A percentile compares a stretch with the other conserved stretches of the same genome.
phyloP scores from a whole-genome alignment of 1,284 basidiomycete genomes.

The Trametes versicolor region DNA sequence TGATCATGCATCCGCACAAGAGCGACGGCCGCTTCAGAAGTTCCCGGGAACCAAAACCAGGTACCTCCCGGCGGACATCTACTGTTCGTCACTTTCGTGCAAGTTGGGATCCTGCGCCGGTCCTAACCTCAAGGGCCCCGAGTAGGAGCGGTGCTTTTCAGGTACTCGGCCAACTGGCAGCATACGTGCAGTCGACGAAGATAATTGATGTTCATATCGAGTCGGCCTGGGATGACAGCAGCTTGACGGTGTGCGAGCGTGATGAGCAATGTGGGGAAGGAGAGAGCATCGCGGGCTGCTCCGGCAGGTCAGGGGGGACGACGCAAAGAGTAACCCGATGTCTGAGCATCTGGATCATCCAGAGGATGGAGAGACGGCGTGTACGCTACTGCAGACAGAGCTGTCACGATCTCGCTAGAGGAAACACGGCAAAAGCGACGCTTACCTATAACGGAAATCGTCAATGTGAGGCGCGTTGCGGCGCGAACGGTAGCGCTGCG shows the following conservation, averaged over 20 bases:
- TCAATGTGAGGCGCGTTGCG: constrained; percentile 78
- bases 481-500: constrained; percentile 77
- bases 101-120: constrained; percentile 86
- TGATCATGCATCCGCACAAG: too few relatives aligned
- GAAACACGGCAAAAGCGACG: too few relatives aligned
- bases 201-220: constrained; percentile 69
- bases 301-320: constrained; percentile 52
- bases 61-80: too few relatives aligned
- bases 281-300: too few relatives aligned
- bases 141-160: constrained; percentile 81
- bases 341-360: constrained; percentile 42
- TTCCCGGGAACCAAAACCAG: too few relatives aligned
- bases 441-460: constrained; percentile 56
- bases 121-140: constrained; percentile 86
- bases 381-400: too few relatives aligned
- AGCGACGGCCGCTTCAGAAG: constrained; percentile 82
- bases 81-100: constrained; percentile 81
- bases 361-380: constrained; percentile 38
- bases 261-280: constrained; percentile 76
- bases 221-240: constrained; percentile 47
- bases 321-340: constrained; percentile 42
- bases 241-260: constrained; percentile 36
- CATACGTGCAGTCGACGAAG: constrained; percentile 73
- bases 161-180: constrained; percentile 71
- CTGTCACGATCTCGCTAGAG: not conserved